These are phyloP conservation scores for Camelina hispida DNA, from an alignment of 345 rosid genomes.

Conservation along the genomic window DNA sequence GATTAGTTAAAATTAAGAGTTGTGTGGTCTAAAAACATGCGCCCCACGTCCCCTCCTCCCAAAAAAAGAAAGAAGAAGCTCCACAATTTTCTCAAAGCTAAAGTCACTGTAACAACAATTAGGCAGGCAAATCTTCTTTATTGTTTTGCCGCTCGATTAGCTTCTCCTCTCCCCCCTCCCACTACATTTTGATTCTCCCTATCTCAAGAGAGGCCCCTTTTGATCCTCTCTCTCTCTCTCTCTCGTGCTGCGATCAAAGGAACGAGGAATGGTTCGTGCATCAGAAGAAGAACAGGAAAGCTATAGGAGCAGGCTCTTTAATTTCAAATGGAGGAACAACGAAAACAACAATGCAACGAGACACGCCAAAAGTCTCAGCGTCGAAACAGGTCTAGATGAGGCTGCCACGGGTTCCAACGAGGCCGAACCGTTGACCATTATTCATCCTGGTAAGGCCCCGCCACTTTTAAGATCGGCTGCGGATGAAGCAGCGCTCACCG, in stretches of 20 bases:
- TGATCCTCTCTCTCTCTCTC: neutral
- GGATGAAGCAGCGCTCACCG: slow-evolving; percentile 35
- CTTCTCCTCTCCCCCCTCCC: neutral
- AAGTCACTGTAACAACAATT: slow-evolving; percentile 24
- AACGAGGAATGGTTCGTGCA: slow-evolving; percentile 55
- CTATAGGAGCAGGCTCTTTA: slow-evolving; percentile 60
- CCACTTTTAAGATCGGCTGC: slow-evolving; percentile 37
- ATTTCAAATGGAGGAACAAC: slow-evolving; percentile 60
- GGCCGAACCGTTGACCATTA: slow-evolving; percentile 33
- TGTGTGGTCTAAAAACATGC: slow-evolving; percentile 21
- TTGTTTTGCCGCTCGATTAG: slow-evolving; percentile 25
- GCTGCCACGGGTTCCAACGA: slow-evolving; percentile 22
- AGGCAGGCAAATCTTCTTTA: neutral
- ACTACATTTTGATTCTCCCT: neutral
- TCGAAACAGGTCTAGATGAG: slow-evolving; percentile 46
- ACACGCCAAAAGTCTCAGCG: slow-evolving; percentile 58
- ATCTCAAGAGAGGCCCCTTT: slow-evolving; percentile 17
- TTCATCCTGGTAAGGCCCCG: slow-evolving; percentile 32
- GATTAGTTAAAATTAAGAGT: slow-evolving; percentile 26
- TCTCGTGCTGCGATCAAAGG: neutral
- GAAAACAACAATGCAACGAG: slow-evolving; percentile 44
- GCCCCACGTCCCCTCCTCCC: slow-evolving; percentile 26
- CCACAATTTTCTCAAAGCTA: slow-evolving; percentile 30
- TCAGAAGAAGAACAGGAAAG: slow-evolving; percentile 63
- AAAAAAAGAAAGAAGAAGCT: slow-evolving; percentile 17